Conservation (phyloP, 768 basidiomycete genomes). For the Suillus decipiens region DNA sequence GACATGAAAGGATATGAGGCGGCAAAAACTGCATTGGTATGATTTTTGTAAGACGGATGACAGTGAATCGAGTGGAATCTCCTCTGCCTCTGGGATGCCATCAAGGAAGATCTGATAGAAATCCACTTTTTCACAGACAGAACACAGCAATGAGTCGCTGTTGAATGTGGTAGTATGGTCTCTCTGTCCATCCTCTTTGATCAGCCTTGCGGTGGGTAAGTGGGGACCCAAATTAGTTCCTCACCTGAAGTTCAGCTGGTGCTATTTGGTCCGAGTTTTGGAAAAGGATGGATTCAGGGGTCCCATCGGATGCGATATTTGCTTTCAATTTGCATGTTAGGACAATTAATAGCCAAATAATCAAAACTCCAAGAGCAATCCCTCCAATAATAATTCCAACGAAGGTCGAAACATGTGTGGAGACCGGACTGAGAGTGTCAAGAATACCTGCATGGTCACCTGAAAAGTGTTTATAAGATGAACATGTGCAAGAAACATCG, state of each 20-base stretch:
- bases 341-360: neutral
- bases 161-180: neutral
- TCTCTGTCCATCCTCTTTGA: neutral
- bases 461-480: neutral
- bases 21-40: slow-evolving; percentile 11
- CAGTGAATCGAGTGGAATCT: neutral
- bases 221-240: neutral
- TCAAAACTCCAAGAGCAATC: neutral
- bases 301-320: neutral
- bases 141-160: neutral
- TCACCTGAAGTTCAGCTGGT: neutral
- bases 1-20: slow-evolving; percentile 8
- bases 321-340: neutral
- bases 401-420: neutral
- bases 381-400: slow-evolving; percentile 3
- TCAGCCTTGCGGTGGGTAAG: neutral
- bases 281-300: neutral
- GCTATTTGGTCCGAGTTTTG: neutral
- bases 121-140: slow-evolving; percentile 10
- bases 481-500: neutral
- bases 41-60: slow-evolving; percentile 7
- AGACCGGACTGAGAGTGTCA: neutral
- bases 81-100: slow-evolving; percentile 4
- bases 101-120: slow-evolving; percentile 8
- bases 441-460: neutral